Conservation (phyloP, 1,284 basidiomycete species). For the Leccinum insolens region DNA sequence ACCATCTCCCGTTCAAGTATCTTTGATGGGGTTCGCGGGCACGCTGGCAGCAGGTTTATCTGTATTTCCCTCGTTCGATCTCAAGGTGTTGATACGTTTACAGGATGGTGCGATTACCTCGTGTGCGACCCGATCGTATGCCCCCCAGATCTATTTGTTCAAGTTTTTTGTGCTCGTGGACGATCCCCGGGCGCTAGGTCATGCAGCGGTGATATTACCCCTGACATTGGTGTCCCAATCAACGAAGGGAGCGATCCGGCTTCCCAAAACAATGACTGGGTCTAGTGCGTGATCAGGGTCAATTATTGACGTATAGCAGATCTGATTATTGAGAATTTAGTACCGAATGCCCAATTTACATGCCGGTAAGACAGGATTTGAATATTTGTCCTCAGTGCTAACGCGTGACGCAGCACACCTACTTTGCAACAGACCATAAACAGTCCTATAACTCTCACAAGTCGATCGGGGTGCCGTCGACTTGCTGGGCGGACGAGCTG, state of each 20-base stretch:
- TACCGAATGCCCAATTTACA: slow-evolving; percentile 52
- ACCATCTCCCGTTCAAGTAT: slow-evolving; percentile 61
- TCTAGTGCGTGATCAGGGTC: slow-evolving; percentile 46
- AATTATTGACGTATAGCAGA: neutral
- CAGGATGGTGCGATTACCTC: slow-evolving; percentile 66
- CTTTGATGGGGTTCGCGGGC: slow-evolving; percentile 62
- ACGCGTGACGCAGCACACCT: slow-evolving; percentile 45
- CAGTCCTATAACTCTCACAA: slow-evolving; percentile 42
- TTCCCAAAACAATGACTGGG: slow-evolving; percentile 47
- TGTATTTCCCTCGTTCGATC: neutral
- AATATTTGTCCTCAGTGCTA: slow-evolving; percentile 2
- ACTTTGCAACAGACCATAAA: slow-evolving; percentile 65
- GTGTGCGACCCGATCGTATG: slow-evolving; percentile 52
- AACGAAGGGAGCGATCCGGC: slow-evolving; percentile 58
- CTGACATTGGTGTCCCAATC: slow-evolving; percentile 38
- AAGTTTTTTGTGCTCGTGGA: slow-evolving; percentile 29
- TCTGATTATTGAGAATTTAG: slow-evolving; percentile 27
- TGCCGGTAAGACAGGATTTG: slow-evolving; percentile 42
- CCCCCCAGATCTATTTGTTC: slow-evolving; percentile 48
- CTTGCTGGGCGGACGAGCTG: slow-evolving; percentile 53
- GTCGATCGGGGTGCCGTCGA: slow-evolving; percentile 20
- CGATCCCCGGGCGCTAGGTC: slow-evolving; percentile 6
- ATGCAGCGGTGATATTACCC: slow-evolving; percentile 5
- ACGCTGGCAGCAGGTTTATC: slow-evolving; percentile 50
- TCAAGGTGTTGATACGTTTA: slow-evolving; percentile 2